Evolutionary conservation across 2,329 filamentous ascomycete species (phyloP).

Genomic region (Lasiodiplodia gonubiensis): DNA sequence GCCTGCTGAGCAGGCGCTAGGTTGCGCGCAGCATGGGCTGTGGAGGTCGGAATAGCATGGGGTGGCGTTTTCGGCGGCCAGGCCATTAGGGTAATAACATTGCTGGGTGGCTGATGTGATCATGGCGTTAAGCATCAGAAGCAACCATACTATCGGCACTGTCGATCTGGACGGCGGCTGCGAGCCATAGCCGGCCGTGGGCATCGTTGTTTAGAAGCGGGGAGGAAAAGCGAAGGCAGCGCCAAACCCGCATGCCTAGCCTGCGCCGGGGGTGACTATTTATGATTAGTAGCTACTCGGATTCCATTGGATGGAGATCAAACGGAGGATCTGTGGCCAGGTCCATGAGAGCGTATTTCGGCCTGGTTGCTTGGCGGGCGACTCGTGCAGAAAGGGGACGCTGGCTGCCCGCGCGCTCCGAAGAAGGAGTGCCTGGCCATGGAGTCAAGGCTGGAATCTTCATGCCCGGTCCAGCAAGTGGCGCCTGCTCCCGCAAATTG

Average conservation of each 20-base stretch:
- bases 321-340: slow-evolving; percentile 21
- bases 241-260: slow-evolving; percentile 6
- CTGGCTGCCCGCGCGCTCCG: slow-evolving; percentile 17
- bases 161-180: slow-evolving; percentile 10
- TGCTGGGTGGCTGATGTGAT: slow-evolving; percentile 21
- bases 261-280: slow-evolving; percentile 14
- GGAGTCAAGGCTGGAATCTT: slow-evolving; percentile 3
- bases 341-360: slow-evolving; percentile 19
- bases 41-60: slow-evolving; percentile 3
- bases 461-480: slow-evolving; percentile 11
- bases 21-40: slow-evolving; percentile 18
- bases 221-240: slow-evolving; percentile 20
- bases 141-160: slow-evolving; percentile 13
- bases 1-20: neutral
- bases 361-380: slow-evolving; percentile 16
- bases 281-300: slow-evolving; percentile 11
- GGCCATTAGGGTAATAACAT: slow-evolving; percentile 18
- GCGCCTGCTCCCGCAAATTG: slow-evolving; percentile 21
- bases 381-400: slow-evolving; percentile 25
- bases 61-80: slow-evolving; percentile 10
- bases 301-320: slow-evolving; percentile 14
- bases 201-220: slow-evolving; percentile 23
- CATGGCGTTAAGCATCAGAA: slow-evolving; percentile 24
- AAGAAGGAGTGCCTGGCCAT: slow-evolving; percentile 9
- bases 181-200: slow-evolving; percentile 7